Base-by-base conservation (phyloP, 2,329 filamentous ascomycete genomes). In the Graphilbum sp. region DNA sequence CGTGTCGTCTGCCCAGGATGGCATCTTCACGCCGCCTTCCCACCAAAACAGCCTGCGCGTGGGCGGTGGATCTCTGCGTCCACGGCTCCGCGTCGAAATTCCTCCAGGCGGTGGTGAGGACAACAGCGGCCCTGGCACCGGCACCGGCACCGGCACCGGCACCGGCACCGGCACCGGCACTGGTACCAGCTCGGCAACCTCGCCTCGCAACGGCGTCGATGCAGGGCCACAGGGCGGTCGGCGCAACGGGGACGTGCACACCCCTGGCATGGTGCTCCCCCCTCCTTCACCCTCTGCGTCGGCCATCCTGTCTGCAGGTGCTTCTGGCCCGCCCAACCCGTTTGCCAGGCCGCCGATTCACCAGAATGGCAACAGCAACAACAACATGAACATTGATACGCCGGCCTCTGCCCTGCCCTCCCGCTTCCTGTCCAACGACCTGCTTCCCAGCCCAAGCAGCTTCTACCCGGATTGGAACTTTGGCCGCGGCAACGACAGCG, bases 381-480 rank as follows among this genome's bases (percentile, higher is more conserved):
- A 27, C 21, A 17, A 62, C 40, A 78, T 72, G 56, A 59, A 59
- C 44, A 70, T 74, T 34, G 77, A 90, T 52, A 90, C 90, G 0
- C 90, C 90, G 0, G 86, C 92, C n/a, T 95, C 87, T 2, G 87
- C 88, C 4, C 65, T 98, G 11, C 90, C 90, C 0, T 93, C 84
- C 36, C 75, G 88, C 31, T 95, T 96, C 56, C 78, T 96, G 48
- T 80, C 78, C 41, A 84, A 82, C 46, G 84, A 87, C 27, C 75
- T 95, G 38, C 66, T 96, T 15, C 87, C 90, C 0, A 93, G 84
- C 40, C 90, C 90, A 0, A 92, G 81, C 45, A 85, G 76, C 46
- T 95, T 96, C 60, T 96, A 93, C 51, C 77, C 81, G 0, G 86
- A 93, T 45, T 95, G 87, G 87, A 78, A 80, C 47, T 86, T 83